Evolutionary conservation across 495 filamentous ascomycete species (phyloP).

Genomic region (Jackrogersella multiformis): DNA sequence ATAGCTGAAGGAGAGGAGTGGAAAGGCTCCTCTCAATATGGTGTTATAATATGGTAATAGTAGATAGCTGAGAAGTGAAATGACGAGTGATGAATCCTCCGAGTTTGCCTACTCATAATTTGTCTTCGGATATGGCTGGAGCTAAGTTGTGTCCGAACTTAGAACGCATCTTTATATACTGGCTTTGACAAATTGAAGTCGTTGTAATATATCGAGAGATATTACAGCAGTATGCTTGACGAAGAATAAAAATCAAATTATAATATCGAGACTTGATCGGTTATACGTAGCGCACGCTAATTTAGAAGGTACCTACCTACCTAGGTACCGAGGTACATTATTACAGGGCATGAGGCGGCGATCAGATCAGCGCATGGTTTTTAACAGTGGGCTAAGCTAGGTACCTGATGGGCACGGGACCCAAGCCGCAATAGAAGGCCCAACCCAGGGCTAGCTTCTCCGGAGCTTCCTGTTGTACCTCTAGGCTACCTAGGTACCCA

Average conservation of each 20-base stretch:
- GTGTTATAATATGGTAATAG: not conserved
- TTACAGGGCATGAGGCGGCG: slow-evolving; percentile 7
- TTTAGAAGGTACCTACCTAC: not conserved
- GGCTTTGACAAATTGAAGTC: not conserved
- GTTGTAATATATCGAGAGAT: not conserved
- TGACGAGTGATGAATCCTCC: not conserved
- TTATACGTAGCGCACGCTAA: not conserved
- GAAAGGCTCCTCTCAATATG: not conserved
- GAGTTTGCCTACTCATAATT: not conserved
- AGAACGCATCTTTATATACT: no score
- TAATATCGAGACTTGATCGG: not conserved
- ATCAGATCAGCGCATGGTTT: slow-evolving; percentile 28
- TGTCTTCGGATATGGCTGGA: not conserved
- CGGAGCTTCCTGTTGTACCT: no score
- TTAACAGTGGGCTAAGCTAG: no score
- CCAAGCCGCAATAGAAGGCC: slow-evolving; percentile 16
- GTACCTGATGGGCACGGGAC: slow-evolving; percentile 28
- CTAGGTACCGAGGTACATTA: slow-evolving; percentile 5
- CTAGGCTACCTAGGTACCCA: no score
- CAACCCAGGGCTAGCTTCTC: slow-evolving; percentile 25
- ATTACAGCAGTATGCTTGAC: not conserved
- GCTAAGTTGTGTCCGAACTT: not conserved
- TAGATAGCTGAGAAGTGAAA: not conserved
- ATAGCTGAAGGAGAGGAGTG: not conserved
- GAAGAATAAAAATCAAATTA: not conserved